Evolutionary conservation across 805 yeast genomes (phyloP).

Genomic region (Candida suzukii): DNA sequence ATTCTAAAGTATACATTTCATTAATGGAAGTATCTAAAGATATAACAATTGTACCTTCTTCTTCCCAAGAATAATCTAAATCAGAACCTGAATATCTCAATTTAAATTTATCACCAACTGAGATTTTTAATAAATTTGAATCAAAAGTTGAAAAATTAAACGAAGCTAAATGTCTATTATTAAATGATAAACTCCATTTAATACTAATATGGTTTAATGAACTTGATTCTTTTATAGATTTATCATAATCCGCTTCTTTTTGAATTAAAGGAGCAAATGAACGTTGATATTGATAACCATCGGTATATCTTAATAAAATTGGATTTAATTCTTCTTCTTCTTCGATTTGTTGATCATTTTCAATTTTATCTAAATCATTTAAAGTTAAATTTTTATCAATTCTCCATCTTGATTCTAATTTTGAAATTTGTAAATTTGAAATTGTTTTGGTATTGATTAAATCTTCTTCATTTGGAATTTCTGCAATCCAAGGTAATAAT

Average conservation of each 20-base stretch:
- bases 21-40: slow-evolving; percentile 67
- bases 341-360: too few species aligned
- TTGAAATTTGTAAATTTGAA: slow-evolving; percentile 56
- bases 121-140: slow-evolving; percentile 54
- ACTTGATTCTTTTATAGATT: slow-evolving; percentile 66
- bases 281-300: slow-evolving; percentile 80
- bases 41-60: slow-evolving; percentile 62
- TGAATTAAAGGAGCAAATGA: slow-evolving; percentile 79
- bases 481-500: slow-evolving; percentile 76
- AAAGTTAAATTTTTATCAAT: slow-evolving; percentile 63
- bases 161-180: slow-evolving; percentile 59
- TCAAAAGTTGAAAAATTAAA: slow-evolving; percentile 67
- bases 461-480: slow-evolving; percentile 61
- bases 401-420: slow-evolving; percentile 79
- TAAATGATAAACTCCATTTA: slow-evolving; percentile 64
- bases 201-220: slow-evolving; percentile 67
- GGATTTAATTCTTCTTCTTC: slow-evolving; percentile 60
- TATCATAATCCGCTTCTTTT: slow-evolving; percentile 76
- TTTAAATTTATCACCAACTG: slow-evolving; percentile 79
- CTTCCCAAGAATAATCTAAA: slow-evolving; percentile 58
- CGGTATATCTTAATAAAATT: slow-evolving; percentile 66
- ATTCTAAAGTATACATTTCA: slow-evolving; percentile 53
- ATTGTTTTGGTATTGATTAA: slow-evolving; percentile 43
- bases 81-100: slow-evolving; percentile 53
- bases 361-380: slow-evolving; percentile 51